Base-by-base conservation (phyloP, 331 rosid genomes). In the Rosa hybrid region DNA sequence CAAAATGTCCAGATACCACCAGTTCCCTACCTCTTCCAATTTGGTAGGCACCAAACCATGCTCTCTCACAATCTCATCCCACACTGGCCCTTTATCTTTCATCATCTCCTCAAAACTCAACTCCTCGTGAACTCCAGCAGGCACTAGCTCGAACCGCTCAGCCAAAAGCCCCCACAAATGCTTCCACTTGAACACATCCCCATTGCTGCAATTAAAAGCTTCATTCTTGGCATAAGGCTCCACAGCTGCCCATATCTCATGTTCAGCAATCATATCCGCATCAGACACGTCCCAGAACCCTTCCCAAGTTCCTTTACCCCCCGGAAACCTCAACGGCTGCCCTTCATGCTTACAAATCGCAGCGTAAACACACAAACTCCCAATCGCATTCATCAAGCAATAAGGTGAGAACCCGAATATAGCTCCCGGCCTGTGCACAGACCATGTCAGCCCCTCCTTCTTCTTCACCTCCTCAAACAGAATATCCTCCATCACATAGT, bases 361-460 rank as follows among this genome's bases (percentile, higher is more conserved):
- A 2, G 78, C 85, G 3, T 82, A 82, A 3, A 72, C 74, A n/a
- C 81, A 82, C 16, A 77, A 10, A 8, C 20, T 30, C 18, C 68
- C 57, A 2, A 77, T 49, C 2, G 44, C 6, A 60, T 82, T 82
- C 69, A 82, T 42, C 75, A 51, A 50, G 74, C 81, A 60, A 41
- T 39, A 70, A 0, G 78, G 85, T 11, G 82, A 82, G 39, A 82
- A 71, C 27, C 81, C 85, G 44, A 77, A 77, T 51, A 77, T 63
- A 14, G 51, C 6, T 12, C 34, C 12, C 1, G 82, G 85, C 69
- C 70, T 78, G 51, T 77, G 85, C n/a, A 82, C 85, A 3, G 81
- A 82, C 81, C 81, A 82, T 30, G 85, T 82, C 69, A 77, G 18
- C 39, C 85, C 78, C 41, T 82, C 81, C 14, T 82, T 82, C 74